These are phyloP conservation scores for Elsinoe necatrix DNA, from an alignment of 2,329 filamentous ascomycete species.

Conservation along the genomic window DNA sequence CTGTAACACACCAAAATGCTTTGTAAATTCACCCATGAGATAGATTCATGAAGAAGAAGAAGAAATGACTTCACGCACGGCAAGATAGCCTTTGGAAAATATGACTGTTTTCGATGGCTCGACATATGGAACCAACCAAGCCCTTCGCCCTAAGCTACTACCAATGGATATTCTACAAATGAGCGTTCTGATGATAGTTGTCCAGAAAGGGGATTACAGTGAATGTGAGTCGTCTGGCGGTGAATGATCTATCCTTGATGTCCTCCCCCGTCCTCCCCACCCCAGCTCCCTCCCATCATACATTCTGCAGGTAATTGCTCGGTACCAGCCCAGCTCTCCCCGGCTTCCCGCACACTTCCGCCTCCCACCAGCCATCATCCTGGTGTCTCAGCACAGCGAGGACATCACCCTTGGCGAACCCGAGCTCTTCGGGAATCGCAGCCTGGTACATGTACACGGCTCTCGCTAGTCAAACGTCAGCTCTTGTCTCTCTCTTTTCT, in stretches of 20 bases:
- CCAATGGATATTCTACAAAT: conserved; percentile 4
- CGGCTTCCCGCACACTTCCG: conserved; percentile 67
- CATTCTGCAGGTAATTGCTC: conserved; percentile 56
- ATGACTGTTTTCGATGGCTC: neutral
- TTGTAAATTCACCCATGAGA: neutral
- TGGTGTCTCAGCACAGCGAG: conserved; percentile 82
- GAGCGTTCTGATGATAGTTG: neutral
- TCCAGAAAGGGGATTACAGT: neutral
- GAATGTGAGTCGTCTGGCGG: neutral
- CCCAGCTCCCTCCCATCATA: neutral
- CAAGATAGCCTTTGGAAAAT: neutral
- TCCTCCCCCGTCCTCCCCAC: neutral
- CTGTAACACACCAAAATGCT: neutral
- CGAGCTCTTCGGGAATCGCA: conserved; percentile 88
- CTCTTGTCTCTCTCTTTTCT: neutral
- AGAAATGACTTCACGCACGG: no score
- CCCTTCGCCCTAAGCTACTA: neutral
- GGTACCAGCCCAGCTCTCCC: conserved; percentile 52
- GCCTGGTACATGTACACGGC: conserved; percentile 92
- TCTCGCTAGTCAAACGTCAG: conserved; percentile 53
- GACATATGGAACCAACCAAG: conserved; percentile 4
- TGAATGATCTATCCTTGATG: neutral
- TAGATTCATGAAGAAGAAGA: no score
- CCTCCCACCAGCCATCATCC: conserved; percentile 99
- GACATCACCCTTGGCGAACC: conserved; percentile 86